phyloP scores from a whole-genome alignment of 169 alveolate species.

The Babesia sp. region DNA sequence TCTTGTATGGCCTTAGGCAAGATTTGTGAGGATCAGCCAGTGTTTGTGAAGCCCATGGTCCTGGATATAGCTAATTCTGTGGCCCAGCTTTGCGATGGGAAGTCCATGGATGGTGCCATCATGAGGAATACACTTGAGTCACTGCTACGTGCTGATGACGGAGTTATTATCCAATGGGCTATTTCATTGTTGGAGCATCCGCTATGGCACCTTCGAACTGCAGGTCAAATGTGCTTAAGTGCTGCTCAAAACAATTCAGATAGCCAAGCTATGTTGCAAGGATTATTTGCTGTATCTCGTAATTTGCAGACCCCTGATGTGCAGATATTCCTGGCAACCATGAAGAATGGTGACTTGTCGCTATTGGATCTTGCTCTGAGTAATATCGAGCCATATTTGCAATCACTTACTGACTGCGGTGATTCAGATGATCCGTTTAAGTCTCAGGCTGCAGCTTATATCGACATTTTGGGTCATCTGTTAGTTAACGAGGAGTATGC shows the following conservation, averaged over 20 bases:
- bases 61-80: constrained; percentile 32
- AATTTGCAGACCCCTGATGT: constrained; percentile 26
- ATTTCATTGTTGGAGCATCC: constrained; percentile 33
- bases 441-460: constrained; percentile 11
- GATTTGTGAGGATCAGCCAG: constrained; percentile 19
- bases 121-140: constrained; percentile 16
- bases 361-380: constrained; percentile 5
- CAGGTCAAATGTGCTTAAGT: constrained; percentile 16
- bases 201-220: constrained; percentile 21
- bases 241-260: constrained; percentile 1
- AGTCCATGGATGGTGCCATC: not conserved
- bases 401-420: constrained; percentile 15
- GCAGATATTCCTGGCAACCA: constrained; percentile 31
- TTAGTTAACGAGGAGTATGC: constrained; percentile 10
- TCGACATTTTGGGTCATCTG: constrained; percentile 5
- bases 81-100: constrained; percentile 17
- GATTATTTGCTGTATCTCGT: not conserved
- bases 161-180: constrained; percentile 26
- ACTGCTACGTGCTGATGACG: constrained; percentile 12
- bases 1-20: constrained; percentile 22
- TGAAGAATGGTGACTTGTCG: constrained; percentile 18
- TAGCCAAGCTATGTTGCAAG: not conserved
- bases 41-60: constrained; percentile 9
- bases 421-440: constrained; percentile 9
- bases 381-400: constrained; percentile 10